Base-by-base conservation (phyloP, 2,329 filamentous ascomycete genomes). In the Pseudogymnoascus sp. region DNA sequence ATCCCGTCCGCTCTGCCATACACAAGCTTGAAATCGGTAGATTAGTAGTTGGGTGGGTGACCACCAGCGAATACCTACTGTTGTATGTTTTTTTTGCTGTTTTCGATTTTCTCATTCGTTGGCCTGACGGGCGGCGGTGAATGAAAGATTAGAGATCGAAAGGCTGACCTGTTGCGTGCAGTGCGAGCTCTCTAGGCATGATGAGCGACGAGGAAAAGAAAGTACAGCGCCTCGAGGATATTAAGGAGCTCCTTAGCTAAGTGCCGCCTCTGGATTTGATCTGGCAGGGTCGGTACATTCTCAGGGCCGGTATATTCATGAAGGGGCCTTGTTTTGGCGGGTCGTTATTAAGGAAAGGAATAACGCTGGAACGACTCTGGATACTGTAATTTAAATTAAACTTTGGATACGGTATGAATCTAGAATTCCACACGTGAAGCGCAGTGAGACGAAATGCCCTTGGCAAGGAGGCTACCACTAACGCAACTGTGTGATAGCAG, bases 201-300 rank as follows among this genome's bases (percentile, higher is more conserved):
- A 96, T 96, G 85, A 89, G 82, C 62, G 92, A 97, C 66, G 93
- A 97, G 67, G 93, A 97, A 75, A 96, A 95, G 82, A 91, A 88
- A 73, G 79, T 91, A 66, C 89, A 95, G 74, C 82, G 91, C 40
- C 93, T 97, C 67, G 93, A 97, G 74, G 95, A 99, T 76, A 92
- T 97, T 68, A 93, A 89, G 76, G 90, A 97, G 75, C 78, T 99
- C 69, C 82, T 99, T 59, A 91, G 89, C 70, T 85, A 75, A 65
- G 14, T 2, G 5, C n/a, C n/a, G 6, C 14, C 25, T 12, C 7
- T 5, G 8, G 5, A 31, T 11, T 28, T 6, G 23, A 50, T n/a
- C 23, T n/a, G 21, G 14, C 18, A 21, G 21, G 21, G 21, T 3
- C 21, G 21, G 21, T 23, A 3, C 21, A 23, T 23, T 23, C 21